Conservation (phyloP, 2,329 filamentous ascomycete species). For the Leptosphaerulina australis region DNA sequence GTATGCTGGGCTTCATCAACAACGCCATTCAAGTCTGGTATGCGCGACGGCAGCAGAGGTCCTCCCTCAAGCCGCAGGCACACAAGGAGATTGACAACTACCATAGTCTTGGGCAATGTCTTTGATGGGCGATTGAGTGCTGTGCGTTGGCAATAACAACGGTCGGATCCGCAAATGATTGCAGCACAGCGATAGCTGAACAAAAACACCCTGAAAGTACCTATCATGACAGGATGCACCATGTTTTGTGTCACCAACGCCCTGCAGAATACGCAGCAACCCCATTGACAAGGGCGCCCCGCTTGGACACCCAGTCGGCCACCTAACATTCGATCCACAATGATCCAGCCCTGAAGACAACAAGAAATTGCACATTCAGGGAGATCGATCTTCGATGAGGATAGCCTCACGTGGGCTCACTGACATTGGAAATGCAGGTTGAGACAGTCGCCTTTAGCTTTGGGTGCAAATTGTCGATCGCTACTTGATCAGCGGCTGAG, state of each 20-base stretch:
- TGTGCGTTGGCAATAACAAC: conserved; percentile 7
- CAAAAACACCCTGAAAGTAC: too few species aligned
- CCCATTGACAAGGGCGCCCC: conserved; percentile 3
- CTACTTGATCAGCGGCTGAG: not conserved
- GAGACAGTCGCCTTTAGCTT: conserved; percentile 1
- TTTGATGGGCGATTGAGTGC: conserved; percentile 9
- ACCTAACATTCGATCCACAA: conserved; percentile 7
- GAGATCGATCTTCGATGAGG: conserved; percentile 2
- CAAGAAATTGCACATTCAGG: conserved; percentile 5
- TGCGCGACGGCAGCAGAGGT: conserved; percentile 10
- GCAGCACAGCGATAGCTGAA: too few species aligned
- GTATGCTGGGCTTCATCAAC: too few species aligned
- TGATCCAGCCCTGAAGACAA: conserved; percentile 8
- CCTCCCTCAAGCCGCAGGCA: conserved; percentile 1
- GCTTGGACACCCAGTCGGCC: conserved; percentile 1
- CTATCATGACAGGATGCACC: conserved; percentile 1
- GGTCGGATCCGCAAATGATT: not conserved
- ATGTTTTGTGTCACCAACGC: conserved; percentile 1
- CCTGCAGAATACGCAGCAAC: not conserved
- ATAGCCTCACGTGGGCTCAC: conserved; percentile 2
- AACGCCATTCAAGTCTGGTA: conserved; percentile 11
- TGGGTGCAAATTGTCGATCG: conserved; percentile 7
- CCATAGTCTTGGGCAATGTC: conserved; percentile 4
- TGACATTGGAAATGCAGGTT: not conserved
- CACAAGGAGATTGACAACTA: conserved; percentile 14